Conservation (phyloP, 768 basidiomycete genomes). For the Naganishia vishniacii region DNA sequence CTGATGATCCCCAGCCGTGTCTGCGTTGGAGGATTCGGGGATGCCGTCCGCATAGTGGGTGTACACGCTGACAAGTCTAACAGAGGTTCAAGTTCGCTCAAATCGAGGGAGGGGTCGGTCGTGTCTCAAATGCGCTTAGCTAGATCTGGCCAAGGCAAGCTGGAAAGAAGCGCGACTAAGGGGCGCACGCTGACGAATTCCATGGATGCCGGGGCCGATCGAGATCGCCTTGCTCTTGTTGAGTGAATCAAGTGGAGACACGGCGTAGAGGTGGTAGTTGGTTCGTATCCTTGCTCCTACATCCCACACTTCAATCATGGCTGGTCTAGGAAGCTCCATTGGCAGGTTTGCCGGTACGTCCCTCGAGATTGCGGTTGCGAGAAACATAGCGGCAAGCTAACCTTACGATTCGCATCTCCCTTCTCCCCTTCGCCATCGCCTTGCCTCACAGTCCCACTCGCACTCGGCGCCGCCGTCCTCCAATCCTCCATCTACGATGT, state of each 20-base stretch:
- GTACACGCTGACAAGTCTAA: too few species aligned
- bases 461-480: conserved; percentile 52
- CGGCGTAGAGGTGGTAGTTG: not conserved
- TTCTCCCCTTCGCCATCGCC: not conserved
- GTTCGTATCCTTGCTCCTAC: not conserved
- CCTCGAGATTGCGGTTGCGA: not conserved
- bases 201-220: too few species aligned
- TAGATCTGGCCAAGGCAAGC: too few species aligned
- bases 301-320: not conserved
- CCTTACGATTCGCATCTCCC: not conserved
- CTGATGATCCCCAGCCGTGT: too few species aligned
- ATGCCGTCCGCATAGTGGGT: too few species aligned
- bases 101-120: too few species aligned
- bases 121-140: too few species aligned
- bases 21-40: too few species aligned
- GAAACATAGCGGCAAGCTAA: not conserved
- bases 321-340: conserved; percentile 16
- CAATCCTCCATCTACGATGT: conserved; percentile 61
- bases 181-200: too few species aligned
- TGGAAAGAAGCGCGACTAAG: too few species aligned
- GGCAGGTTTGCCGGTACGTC: conserved; percentile 18
- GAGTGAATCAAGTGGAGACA: not conserved
- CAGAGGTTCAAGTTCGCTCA: too few species aligned
- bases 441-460: conserved; percentile 61
- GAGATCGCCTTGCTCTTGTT: too few species aligned